Evolutionary conservation across 2,329 filamentous ascomycete species (phyloP), one percentile per base, ranked within the genome.

Genomic region (Colletotrichum horii): DNA sequence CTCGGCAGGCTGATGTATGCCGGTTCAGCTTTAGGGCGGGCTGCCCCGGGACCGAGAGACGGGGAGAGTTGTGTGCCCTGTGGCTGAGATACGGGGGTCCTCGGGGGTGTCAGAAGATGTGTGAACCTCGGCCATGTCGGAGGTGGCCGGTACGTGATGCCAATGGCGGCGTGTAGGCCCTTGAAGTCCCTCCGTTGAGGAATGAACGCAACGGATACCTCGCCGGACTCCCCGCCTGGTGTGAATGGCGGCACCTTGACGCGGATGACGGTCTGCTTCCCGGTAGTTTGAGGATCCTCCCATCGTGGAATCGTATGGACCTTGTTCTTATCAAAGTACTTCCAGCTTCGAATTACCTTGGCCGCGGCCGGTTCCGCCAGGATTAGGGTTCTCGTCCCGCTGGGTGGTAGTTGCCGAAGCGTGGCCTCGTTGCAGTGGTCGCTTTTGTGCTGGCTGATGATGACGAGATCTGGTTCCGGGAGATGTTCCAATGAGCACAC

Each of bases 351-450:
- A 69, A 95, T 94, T 75, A 90, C 86, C 78, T 89, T 92, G 43
- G 93, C 93, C 6, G 93, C 92, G 5, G 88, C 85, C 6, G 92
- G 90, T 71, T 93, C 92, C 19, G 93, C 93, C 6, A 94, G 86
- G 64, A 95, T 93, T n/a, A 89, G 85, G 2, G 92, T 91, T 78
- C 88, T 89, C 56, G 87, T 88, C 30, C 86, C 86, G 2, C 87
- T 84, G 16, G 85, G 81, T 0, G 91, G 88, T 7, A 96, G 87
- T 77, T 94, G 91, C 48, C 91, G 90, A 16, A 96, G 86, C 0
- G 94, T 95, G 43, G 90, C 88, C 83, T 93, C 89, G 80, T 95
- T 91, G 82, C 93, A 95, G 80, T 95, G 93, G 79, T 95, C 93
- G 19, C 90, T 90, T 80, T 84, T 86, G 77, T 84, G 80, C 71